Percentiles rank a stretch among this genome's conserved stretches.
Conservation (phyloP, 2,329 filamentous ascomycete genomes). For the Beauveria medogensis region DNA sequence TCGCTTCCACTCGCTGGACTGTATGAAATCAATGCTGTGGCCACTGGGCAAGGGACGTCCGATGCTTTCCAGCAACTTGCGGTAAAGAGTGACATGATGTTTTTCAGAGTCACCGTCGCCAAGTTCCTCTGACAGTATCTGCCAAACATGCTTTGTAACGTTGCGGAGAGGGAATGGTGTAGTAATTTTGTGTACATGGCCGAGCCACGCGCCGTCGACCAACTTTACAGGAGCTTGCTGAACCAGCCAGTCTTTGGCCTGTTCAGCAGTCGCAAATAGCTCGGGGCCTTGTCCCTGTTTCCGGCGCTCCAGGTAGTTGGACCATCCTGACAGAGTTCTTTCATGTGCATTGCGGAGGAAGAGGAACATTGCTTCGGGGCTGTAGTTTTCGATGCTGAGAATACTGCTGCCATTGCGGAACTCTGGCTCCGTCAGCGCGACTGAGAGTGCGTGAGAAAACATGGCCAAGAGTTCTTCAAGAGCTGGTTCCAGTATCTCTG, state of each 20-base stretch:
- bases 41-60: background rate
- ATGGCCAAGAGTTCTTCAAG: conserved; percentile 12
- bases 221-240: conserved; percentile 12
- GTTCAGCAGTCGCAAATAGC: background rate
- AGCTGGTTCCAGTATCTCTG: conserved; percentile 11
- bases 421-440: background rate
- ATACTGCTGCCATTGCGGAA: background rate
- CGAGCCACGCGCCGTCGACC: conserved; percentile 11
- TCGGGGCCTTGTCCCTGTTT: background rate
- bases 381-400: background rate
- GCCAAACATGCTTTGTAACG: background rate
- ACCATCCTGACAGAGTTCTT: background rate
- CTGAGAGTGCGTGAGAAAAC: conserved; percentile 7
- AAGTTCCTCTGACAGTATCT: conserved; percentile 9
- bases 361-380: background rate
- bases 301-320: background rate
- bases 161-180: background rate
- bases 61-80: background rate
- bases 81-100: conserved; percentile 1
- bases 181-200: conserved; percentile 1
- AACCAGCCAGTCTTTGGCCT: background rate
- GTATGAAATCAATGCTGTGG: background rate
- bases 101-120: conserved; percentile 2
- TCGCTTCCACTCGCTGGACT: background rate
- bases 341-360: background rate